These are phyloP conservation scores for Talaromyces rugulosus DNA, from an alignment of 2,329 filamentous ascomycete species.

Conservation along the genomic window DNA sequence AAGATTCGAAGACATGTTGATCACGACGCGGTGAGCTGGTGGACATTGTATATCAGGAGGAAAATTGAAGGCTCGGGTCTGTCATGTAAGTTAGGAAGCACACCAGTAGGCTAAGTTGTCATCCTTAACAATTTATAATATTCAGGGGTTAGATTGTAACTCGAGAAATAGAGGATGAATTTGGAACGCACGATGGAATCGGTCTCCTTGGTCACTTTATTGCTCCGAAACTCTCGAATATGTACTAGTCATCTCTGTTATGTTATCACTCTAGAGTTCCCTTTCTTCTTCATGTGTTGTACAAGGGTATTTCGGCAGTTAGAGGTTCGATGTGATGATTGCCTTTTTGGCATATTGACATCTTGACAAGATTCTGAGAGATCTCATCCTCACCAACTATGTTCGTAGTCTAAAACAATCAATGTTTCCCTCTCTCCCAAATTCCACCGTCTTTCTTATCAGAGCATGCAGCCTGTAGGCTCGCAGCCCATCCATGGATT, in stretches of 20 bases:
- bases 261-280: conserved; percentile 1
- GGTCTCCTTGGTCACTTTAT: conserved; percentile 8
- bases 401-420: conserved; percentile 1
- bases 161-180: conserved; percentile 1
- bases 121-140: too few species aligned
- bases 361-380: conserved; percentile 3
- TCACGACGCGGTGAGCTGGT: not conserved
- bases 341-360: not conserved
- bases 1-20: not conserved
- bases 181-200: conserved; percentile 6
- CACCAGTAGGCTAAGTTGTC: not conserved
- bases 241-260: not conserved
- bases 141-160: conserved; percentile 8
- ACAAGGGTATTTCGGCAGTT: not conserved
- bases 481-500: not conserved
- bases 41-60: not conserved
- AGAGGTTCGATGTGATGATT: conserved; percentile 1
- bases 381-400: conserved; percentile 1
- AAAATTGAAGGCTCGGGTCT: conserved; percentile 1
- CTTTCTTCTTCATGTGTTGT: not conserved
- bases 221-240: not conserved
- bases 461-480: not conserved
- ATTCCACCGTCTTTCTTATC: not conserved
- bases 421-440: conserved; percentile 2
- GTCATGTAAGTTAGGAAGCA: not conserved